Percentiles rank a stretch among this genome's conserved stretches.
Evolutionary conservation across 176 grass and related monocot species (phyloP).

Genomic region (Saccharum officinarum): DNA sequence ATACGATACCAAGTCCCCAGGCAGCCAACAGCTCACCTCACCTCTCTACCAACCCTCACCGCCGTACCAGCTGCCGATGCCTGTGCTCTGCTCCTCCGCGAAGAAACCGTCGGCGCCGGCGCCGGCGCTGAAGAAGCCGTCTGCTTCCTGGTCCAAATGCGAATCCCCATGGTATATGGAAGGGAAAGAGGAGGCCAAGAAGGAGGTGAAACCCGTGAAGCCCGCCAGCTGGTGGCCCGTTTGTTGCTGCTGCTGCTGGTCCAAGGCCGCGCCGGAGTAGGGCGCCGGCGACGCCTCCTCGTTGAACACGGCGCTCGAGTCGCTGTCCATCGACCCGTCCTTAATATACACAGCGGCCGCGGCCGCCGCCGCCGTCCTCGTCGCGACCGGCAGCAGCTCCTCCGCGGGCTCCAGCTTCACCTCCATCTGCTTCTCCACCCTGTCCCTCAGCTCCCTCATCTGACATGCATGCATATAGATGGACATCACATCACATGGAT

Average conservation of each 20-base stretch:
- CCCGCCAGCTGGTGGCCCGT: background rate
- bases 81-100: slow-evolving; percentile 24
- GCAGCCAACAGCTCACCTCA: background rate
- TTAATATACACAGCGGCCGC: background rate
- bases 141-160: slow-evolving; percentile 32
- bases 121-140: slow-evolving; percentile 14
- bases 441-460: slow-evolving; percentile 33
- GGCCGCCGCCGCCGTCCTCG: background rate
- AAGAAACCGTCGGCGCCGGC: slow-evolving; percentile 13
- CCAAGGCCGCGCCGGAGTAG: slow-evolving; percentile 34
- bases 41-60: slow-evolving; percentile 20
- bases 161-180: slow-evolving; percentile 22
- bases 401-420: slow-evolving; percentile 28
- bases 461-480: slow-evolving; percentile 2
- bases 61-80: slow-evolving; percentile 47
- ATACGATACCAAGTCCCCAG: background rate
- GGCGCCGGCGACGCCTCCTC: slow-evolving; percentile 48
- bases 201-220: slow-evolving; percentile 44
- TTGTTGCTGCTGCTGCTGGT: slow-evolving; percentile 2
- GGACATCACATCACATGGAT: too few species aligned
- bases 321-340: slow-evolving; percentile 51
- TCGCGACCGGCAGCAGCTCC: background rate
- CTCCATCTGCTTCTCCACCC: slow-evolving; percentile 29
- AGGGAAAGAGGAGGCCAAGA: slow-evolving; percentile 38
- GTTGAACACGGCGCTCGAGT: slow-evolving; percentile 63